Percentiles rank a stretch among this genome's conserved stretches.
Conservation (phyloP, 2,329 filamentous ascomycete genomes). For the Pseudopyrenochaeta lycopersici region DNA sequence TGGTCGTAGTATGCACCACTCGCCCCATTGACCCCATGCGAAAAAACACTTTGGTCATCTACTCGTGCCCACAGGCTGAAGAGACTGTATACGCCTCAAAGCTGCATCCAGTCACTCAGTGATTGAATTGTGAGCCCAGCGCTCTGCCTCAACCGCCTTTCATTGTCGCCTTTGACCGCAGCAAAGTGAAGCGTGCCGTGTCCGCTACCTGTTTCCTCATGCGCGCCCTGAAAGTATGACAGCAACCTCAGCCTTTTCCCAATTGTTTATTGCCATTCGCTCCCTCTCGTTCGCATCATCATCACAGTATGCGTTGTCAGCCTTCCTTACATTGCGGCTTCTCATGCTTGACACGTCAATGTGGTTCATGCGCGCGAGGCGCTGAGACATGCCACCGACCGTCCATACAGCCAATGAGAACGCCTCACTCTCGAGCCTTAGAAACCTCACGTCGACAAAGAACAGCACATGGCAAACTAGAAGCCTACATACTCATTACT, state of each 20-base stretch:
- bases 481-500: not conserved
- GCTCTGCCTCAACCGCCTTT: no score
- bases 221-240: constrained; percentile 5
- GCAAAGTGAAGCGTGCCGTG: constrained; percentile 31
- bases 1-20: no score
- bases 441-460: no score
- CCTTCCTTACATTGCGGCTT: constrained; percentile 11
- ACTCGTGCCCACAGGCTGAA: no score
- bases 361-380: constrained; percentile 39
- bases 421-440: no score
- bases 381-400: constrained; percentile 1
- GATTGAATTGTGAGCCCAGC: no score
- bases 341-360: constrained; percentile 43
- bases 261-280: constrained; percentile 19
- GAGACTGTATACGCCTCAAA: no score
- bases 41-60: no score
- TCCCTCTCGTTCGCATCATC: constrained; percentile 31
- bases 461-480: no score
- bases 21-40: no score
- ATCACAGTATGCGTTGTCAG: constrained; percentile 31
- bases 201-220: not conserved
- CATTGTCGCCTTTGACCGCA: no score
- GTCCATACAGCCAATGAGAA: not conserved
- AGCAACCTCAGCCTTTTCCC: constrained; percentile 19
- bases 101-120: no score